Percentiles rank a stretch among this genome's conserved stretches.
Evolutionary conservation across 257 asterid genomes (phyloP).

Genomic region (Plantago major): DNA sequence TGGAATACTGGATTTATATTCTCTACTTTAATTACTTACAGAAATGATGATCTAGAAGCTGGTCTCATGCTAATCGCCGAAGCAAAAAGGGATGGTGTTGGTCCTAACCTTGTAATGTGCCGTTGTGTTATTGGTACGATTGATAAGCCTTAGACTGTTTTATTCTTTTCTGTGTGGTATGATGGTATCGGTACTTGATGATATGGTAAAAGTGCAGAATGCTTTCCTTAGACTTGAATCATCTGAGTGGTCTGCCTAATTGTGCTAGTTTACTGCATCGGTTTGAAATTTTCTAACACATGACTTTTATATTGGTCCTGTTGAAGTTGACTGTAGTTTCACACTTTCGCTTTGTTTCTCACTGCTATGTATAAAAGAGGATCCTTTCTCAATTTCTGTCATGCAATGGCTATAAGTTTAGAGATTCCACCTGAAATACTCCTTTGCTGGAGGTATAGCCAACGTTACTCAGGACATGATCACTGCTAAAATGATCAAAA

Average conservation of each 20-base stretch:
- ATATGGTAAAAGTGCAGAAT: neutral
- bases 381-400: too few relatives aligned
- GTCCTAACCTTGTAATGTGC: slow-evolving; percentile 85
- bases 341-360: too few relatives aligned
- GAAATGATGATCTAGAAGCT: slow-evolving; percentile 79
- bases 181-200: neutral
- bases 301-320: too few relatives aligned
- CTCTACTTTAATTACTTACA: slow-evolving; percentile 35
- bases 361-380: too few relatives aligned
- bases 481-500: too few relatives aligned
- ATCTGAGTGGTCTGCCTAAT: slow-evolving; percentile 6
- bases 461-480: too few relatives aligned
- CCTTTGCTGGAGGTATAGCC: too few relatives aligned
- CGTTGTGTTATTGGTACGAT: slow-evolving; percentile 82
- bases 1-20: slow-evolving; percentile 12
- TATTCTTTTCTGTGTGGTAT: neutral
- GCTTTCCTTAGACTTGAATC: slow-evolving; percentile 15
- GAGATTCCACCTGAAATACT: too few relatives aligned
- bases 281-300: too few relatives aligned
- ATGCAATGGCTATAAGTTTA: too few relatives aligned
- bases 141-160: slow-evolving; percentile 3
- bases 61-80: slow-evolving; percentile 76
- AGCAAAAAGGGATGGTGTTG: slow-evolving; percentile 82
- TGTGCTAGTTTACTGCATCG: neutral
- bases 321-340: too few relatives aligned